phyloP scores from a whole-genome alignment of 1,139 yeast genomes.

The Yamadazyma diddensiae region DNA sequence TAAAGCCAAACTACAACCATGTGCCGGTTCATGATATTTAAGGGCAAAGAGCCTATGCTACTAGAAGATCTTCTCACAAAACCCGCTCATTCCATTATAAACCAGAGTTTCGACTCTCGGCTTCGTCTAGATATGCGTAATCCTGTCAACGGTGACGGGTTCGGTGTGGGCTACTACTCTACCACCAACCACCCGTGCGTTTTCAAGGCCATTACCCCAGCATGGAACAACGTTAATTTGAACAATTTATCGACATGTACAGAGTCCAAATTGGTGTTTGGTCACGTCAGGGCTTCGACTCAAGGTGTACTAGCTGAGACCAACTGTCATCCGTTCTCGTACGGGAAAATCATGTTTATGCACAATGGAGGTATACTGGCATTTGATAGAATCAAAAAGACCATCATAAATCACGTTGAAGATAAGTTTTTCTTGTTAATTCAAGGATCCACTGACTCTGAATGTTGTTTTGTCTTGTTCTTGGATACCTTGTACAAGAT shows the following conservation, averaged over 20 bases:
- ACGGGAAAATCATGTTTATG: constrained; percentile 89
- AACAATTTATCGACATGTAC: constrained; percentile 87
- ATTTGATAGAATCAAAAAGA: constrained; percentile 70
- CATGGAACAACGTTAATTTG: constrained; percentile 93
- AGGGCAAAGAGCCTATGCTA: constrained; percentile 70
- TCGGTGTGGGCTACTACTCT: constrained; percentile 93
- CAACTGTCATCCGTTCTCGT: constrained; percentile 92
- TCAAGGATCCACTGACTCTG: constrained; percentile 95
- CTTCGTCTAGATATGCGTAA: constrained; percentile 81
- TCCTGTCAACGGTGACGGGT: constrained; percentile 97
- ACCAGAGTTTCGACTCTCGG: constrained; percentile 90
- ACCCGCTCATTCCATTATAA: constrained; percentile 96
- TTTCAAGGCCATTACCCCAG: constrained; percentile 93
- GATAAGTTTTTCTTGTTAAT: constrained; percentile 77
- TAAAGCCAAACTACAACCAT: constrained; percentile 20
- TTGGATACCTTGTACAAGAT: constrained; percentile 70
- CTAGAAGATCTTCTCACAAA: constrained; percentile 84
- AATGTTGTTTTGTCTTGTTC: constrained; percentile 88
- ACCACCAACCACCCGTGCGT: constrained; percentile 42
- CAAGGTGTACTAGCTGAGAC: constrained; percentile 93
- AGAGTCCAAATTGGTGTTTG: constrained; percentile 78
- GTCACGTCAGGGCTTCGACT: constrained; percentile 94
- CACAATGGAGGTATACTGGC: constrained; percentile 90
- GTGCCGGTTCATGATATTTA: constrained; percentile 52
- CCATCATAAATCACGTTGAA: constrained; percentile 64